Evolutionary conservation across 2,329 filamentous ascomycete genomes (phyloP).

Genomic region (Scedosporium boydii): DNA sequence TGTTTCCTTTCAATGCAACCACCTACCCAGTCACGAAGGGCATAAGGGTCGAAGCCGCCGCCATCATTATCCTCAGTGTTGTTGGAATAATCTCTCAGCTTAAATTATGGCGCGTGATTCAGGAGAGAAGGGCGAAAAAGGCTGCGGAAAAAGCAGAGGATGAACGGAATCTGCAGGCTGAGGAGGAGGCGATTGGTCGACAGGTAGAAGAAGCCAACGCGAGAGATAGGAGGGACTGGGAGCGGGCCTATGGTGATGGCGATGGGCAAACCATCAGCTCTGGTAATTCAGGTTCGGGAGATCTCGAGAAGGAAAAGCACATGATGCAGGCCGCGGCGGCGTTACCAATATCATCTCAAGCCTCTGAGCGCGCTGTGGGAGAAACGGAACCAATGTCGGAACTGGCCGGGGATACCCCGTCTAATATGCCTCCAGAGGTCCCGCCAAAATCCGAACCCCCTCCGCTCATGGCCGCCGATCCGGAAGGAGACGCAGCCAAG

Average conservation of each 20-base stretch:
- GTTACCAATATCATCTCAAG: background rate
- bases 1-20: slow-evolving; percentile 67
- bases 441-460: slow-evolving; percentile 13
- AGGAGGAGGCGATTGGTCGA: slow-evolving; percentile 63
- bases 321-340: background rate
- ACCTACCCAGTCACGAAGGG: slow-evolving; percentile 82
- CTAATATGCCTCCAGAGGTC: background rate
- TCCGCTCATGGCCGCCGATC: slow-evolving; percentile 30
- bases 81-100: slow-evolving; percentile 76
- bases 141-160: slow-evolving; percentile 39
- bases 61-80: slow-evolving; percentile 63
- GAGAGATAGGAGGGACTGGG: slow-evolving; percentile 62
- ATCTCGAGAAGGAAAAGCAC: background rate
- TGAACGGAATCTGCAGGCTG: slow-evolving; percentile 44
- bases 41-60: slow-evolving; percentile 76
- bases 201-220: slow-evolving; percentile 53
- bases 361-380: background rate
- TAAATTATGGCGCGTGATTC: slow-evolving; percentile 75
- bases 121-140: slow-evolving; percentile 46
- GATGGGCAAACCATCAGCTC: slow-evolving; percentile 22
- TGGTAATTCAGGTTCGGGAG: slow-evolving; percentile 34
- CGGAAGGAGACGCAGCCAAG: slow-evolving; percentile 29
- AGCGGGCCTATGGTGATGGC: slow-evolving; percentile 62
- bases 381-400: background rate
- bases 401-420: background rate